Base-by-base conservation (phyloP, 768 basidiomycete species). In the Lactarius sanguifluus region DNA sequence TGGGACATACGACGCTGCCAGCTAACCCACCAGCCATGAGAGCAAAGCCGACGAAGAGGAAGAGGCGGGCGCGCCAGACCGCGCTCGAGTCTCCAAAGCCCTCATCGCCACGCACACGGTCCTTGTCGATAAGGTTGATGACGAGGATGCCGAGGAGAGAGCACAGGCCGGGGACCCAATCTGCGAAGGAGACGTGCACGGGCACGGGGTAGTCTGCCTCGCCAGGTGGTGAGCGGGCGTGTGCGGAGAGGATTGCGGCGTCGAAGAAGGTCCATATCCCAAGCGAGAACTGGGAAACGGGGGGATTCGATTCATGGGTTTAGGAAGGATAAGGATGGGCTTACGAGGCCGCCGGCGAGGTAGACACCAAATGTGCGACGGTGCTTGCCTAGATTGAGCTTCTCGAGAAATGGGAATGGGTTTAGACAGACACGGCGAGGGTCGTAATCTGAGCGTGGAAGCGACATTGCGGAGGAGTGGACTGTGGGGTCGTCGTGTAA, bases 81-180 rank as follows among this genome's bases (percentile, higher is more conserved):
- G 93, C 90, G 1, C 87, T 80, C 0, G 92, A 81, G 72, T 94
- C 91, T 3, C 91, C 91, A 72, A 89, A 92, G 0, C 85, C 85
- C 64, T 90, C 92, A 10, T 93, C 89, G 0, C 89, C 89, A 16
- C 84, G 81, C 59, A 98, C 82, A 38, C 92, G 83, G 71, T 94
- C 91, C 80, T 98, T 98, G 81, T 99, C 95, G 72, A 98, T 95
- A 64, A 97, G 76, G 76, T 94, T 95, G 78, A 96, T 87, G 77
- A 97, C 82, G 69, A 98, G 77, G 83, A 96, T 94, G 23, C 96
- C 97, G 15, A 98, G 78, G 36, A 97, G 84, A 8, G 93, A 94
- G 77, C 90, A 94, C 71, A 98, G 86, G 25, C 96, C 96, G 0
- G 96, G 94, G n/a, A 97, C 81, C 97, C 97, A 99, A 81, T 98